phyloP scores from a whole-genome alignment of 163 green algal species.

The Trebouxiophyceae sp. region DNA sequence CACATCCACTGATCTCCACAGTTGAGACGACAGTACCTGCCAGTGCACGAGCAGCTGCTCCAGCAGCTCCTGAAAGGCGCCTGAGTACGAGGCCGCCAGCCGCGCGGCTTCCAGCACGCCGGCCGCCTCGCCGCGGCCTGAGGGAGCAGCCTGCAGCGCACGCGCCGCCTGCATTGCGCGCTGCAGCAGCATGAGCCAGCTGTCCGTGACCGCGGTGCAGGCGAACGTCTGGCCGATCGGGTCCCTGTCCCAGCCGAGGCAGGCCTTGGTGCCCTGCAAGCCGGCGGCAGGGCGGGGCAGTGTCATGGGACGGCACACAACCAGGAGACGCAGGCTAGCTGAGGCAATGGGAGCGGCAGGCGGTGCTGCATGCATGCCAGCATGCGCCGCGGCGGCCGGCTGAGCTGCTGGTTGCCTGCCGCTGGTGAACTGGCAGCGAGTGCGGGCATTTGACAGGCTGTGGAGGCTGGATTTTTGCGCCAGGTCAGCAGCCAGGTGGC shows the following conservation, averaged over 20 bases:
- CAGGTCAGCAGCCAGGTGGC: too few species aligned
- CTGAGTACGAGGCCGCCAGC: neutral
- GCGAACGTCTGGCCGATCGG: slow-evolving; percentile 21
- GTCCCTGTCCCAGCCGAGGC: slow-evolving; percentile 41
- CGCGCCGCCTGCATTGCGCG: slow-evolving; percentile 18
- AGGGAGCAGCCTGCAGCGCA: slow-evolving; percentile 13
- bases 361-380: too few species aligned
- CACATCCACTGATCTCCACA: too few species aligned
- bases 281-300: neutral
- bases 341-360: too few species aligned
- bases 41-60: slow-evolving; percentile 23
- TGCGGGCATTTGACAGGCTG: too few species aligned
- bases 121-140: neutral
- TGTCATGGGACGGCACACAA: too few species aligned
- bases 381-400: too few species aligned
- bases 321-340: too few species aligned
- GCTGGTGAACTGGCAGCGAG: too few species aligned
- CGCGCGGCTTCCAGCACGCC: neutral
- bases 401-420: too few species aligned
- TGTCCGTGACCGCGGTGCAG: slow-evolving; percentile 32
- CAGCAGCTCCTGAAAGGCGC: slow-evolving; percentile 21
- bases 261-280: slow-evolving; percentile 31
- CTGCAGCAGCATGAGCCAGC: slow-evolving; percentile 46
- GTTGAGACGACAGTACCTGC: too few species aligned
- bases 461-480: too few species aligned